Base-by-base conservation (phyloP, 169 alveolate genomes). In the Prorocentrum cordatum region DNA sequence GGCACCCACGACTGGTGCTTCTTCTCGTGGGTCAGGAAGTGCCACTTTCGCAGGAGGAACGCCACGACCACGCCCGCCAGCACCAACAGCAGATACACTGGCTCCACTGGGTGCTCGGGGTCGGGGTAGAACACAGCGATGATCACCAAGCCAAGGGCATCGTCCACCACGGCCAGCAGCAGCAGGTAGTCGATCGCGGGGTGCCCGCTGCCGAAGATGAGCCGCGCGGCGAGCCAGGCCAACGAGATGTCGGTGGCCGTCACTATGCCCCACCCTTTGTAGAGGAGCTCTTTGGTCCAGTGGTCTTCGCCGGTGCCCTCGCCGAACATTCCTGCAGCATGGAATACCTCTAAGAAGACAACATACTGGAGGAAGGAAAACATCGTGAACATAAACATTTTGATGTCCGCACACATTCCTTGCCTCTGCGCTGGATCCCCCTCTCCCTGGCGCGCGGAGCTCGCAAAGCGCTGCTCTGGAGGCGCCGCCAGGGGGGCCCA, bases 181-280 rank as follows among this genome's bases (percentile, higher is more conserved):
- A 75, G 38, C 61, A 75, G 39, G 59, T 75, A 75, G 61, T 75
- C 58, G 10, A 75, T 75, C 29, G 86, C 86, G 18, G 86, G 86
- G 64, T 75, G 86, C 12, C 86, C 86, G 14, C 73, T 39, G 4
- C 86, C 86, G n/a, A 75, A 75, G 38, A 75, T 64, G 29, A 54
- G 59, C 68, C 14, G 9, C 16, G 12, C n/a, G 22, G 9, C 50
- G 73, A 75, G 50, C 86, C 86, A 75, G 5, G 86, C 86, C 62
- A 75, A 22, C 2, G 86, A 75, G 22, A 75, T 75, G 26, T 75
- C 86, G 16, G 86, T 75, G 72, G 86, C 86, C 22, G 86, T 75
- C 20, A 72, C 73, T 20, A 75, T 72, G 9, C 86, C 86, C 86
- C 86, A 75, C 27, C 86, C 86, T 67, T 24, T 29, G 39, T 14